phyloP scores from a whole-genome alignment of 306 rosid genomes.

The Glycyrrhiza uralensis region DNA sequence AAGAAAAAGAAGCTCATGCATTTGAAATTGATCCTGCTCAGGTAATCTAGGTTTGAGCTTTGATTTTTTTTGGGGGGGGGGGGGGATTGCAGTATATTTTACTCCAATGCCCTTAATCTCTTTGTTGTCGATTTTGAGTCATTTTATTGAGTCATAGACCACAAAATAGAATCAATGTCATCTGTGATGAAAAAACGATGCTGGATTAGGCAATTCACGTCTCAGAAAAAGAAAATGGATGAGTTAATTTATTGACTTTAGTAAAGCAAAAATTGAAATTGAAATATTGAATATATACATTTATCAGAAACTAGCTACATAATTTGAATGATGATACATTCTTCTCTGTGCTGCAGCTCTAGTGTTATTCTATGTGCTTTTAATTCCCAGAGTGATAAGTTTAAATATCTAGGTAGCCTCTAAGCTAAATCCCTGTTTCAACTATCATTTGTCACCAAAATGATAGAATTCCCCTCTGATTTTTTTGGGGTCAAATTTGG shows the following conservation, averaged over 20 bases:
- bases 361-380: conserved; percentile 1
- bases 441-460: neutral
- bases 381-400: neutral
- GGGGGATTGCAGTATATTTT: neutral
- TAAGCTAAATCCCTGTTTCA: neutral
- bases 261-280: neutral
- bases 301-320: neutral
- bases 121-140: neutral
- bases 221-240: neutral
- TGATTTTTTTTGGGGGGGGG: too few relatives aligned
- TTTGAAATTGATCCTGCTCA: conserved; percentile 82
- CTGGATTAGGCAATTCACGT: neutral
- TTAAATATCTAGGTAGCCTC: neutral
- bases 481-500: neutral
- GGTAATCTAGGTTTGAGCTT: conserved; percentile 43
- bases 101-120: neutral
- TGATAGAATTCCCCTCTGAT: neutral
- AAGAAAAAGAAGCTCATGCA: conserved; percentile 88
- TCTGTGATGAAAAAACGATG: neutral
- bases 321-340: neutral
- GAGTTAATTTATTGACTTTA: neutral
- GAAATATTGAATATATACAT: too few relatives aligned
- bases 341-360: neutral
- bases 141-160: neutral
- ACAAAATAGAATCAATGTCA: neutral